Percentiles rank a stretch among this genome's conserved stretches.
phyloP scores from a whole-genome alignment of 306 rosid species.

The Vicia faba region DNA sequence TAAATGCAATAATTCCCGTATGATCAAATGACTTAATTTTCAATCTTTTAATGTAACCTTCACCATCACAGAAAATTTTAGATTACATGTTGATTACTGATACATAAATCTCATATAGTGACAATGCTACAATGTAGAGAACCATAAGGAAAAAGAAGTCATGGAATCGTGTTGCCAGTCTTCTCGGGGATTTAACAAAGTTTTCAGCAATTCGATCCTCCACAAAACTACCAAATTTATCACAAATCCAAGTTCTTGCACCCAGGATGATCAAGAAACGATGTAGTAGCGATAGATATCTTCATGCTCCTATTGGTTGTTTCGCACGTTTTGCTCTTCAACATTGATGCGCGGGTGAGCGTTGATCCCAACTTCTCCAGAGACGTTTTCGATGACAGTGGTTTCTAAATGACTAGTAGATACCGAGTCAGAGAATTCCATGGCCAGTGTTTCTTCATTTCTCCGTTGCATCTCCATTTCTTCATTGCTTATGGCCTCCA shows the following conservation, averaged over 20 bases:
- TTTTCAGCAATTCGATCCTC: background rate
- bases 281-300: background rate
- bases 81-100: background rate
- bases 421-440: slow-evolving; percentile 40
- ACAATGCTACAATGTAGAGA: slow-evolving; percentile 6
- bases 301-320: slow-evolving; percentile 27
- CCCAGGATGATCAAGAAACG: background rate
- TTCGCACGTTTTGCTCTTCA: slow-evolving; percentile 38
- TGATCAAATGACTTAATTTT: no score
- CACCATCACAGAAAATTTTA: background rate
- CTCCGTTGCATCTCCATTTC: slow-evolving; percentile 40
- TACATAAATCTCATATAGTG: background rate
- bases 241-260: slow-evolving; percentile 8
- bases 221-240: background rate
- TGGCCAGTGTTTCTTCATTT: slow-evolving; percentile 42
- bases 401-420: slow-evolving; percentile 39
- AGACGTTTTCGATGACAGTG: slow-evolving; percentile 31
- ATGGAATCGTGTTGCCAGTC: background rate
- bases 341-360: slow-evolving; percentile 34
- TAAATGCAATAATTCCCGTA: no score
- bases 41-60: no score
- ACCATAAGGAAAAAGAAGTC: background rate
- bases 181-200: background rate
- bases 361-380: slow-evolving; percentile 42
- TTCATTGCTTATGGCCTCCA: slow-evolving; percentile 42